Percentiles rank a stretch among this genome's conserved stretches.
Evolutionary conservation across 106 monocot species (phyloP).

Genomic region (Apostasia ramifera): DNA sequence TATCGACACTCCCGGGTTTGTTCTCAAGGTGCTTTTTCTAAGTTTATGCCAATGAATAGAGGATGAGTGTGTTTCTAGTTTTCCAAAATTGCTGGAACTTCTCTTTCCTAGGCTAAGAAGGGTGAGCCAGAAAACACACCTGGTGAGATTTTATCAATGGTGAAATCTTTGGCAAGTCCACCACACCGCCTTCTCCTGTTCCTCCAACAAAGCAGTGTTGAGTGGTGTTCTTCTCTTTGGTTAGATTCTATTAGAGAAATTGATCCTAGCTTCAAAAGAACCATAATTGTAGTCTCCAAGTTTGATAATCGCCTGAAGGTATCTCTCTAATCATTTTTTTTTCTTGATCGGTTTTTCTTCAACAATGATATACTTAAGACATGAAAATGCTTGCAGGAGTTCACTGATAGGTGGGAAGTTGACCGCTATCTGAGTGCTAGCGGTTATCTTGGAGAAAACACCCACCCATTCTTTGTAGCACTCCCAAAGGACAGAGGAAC

Average conservation of each 20-base stretch:
- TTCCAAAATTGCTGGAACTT: not conserved
- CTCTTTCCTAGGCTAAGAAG: slow-evolving; percentile 74
- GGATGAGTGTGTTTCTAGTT: not conserved
- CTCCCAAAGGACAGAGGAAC: slow-evolving; percentile 90
- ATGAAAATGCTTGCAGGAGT: slow-evolving; percentile 53
- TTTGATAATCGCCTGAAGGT: slow-evolving; percentile 97
- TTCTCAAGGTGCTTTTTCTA: slow-evolving; percentile 62
- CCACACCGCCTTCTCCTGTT: slow-evolving; percentile 90
- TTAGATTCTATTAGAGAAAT: slow-evolving; percentile 87
- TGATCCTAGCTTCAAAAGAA: slow-evolving; percentile 87
- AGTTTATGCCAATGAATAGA: not conserved
- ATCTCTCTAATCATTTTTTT: not conserved
- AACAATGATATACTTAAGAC: not conserved
- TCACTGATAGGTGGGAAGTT: slow-evolving; percentile 92
- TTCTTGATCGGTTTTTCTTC: not conserved
- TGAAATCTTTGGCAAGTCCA: slow-evolving; percentile 83
- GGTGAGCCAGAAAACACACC: slow-evolving; percentile 89
- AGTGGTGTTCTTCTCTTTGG: slow-evolving; percentile 98
- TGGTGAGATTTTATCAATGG: slow-evolving; percentile 84
- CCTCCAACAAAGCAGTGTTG: slow-evolving; percentile 98
- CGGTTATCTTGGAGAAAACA: slow-evolving; percentile 93
- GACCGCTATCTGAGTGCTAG: slow-evolving; percentile 88
- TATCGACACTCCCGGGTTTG: slow-evolving; percentile 98
- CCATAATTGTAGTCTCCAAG: slow-evolving; percentile 81
- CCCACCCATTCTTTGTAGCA: slow-evolving; percentile 88